These are phyloP conservation scores for Trichoderma erinaceum DNA, from an alignment of 495 filamentous ascomycete species.

Conservation along the genomic window DNA sequence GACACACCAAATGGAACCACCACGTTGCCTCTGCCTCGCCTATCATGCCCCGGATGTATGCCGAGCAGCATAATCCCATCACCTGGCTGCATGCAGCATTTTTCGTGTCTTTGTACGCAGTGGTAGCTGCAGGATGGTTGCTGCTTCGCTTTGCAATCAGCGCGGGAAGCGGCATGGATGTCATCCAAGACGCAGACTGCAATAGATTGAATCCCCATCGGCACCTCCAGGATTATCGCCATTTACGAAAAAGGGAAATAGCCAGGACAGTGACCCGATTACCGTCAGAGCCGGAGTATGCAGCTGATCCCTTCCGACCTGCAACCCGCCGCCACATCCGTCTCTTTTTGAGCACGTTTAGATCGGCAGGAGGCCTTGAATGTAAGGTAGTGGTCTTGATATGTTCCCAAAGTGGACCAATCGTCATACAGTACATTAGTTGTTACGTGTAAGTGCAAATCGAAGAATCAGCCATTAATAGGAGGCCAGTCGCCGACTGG, in stretches of 20 bases:
- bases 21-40: conserved; percentile 3
- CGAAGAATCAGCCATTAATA: not conserved
- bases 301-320: conserved; percentile 10
- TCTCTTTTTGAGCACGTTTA: not conserved
- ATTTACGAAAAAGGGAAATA: not conserved
- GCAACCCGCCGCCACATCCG: conserved; percentile 9
- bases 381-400: not conserved
- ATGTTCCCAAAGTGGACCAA: not conserved
- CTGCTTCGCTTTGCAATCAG: not conserved
- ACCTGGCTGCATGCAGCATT: not conserved
- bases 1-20: conserved; percentile 1
- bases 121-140: not conserved
- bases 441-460: not conserved
- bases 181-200: not conserved
- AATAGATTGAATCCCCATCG: not conserved
- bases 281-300: conserved; percentile 5
- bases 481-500: not conserved
- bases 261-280: not conserved
- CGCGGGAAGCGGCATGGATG: not conserved
- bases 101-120: not conserved
- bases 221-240: not conserved
- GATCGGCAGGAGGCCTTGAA: conserved; percentile 9
- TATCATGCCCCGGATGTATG: not conserved
- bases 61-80: not conserved
- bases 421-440: not conserved